Evolutionary conservation across 2,329 filamentous ascomycete species (phyloP), one percentile per base, ranked within the genome.

Genomic region (Fusarium zealandicum): DNA sequence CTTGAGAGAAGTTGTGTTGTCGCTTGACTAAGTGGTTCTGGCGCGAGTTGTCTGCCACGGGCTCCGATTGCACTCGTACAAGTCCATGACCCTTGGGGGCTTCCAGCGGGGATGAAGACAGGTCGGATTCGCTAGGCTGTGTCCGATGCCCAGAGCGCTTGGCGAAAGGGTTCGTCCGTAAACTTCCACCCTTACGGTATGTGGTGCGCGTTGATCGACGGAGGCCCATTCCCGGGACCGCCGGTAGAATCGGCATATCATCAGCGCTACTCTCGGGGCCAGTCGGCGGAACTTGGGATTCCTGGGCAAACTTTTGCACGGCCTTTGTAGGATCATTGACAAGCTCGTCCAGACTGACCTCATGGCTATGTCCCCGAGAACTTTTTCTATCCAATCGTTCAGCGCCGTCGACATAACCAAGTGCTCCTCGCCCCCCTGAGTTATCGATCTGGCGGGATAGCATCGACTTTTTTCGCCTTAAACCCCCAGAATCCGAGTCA

Each of bases 381-480:
- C 84, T 83, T 70, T 92, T 88, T 63, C 89, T 82, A 67, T 90
- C 89, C 52, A 96, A 75, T 57, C 86, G 82, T 54, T 96, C 93
- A 13, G 92, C 90, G 16, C 92, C 93, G 76, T 97, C 92, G 57
- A 89, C 81, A 70, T 95, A 96, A 32, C 85, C 87, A 31, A 85
- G 81, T 14, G 76, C 80, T 18, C 77, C 80, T 54, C 76, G 76
- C 0, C 82, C 82, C 8, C 82, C 81, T 5, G 86, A 85, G 61
- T 85, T 90, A 64, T 96, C 90, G 54, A 99, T 90, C 72, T 98
- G 93, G 52, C 89, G 85, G 6, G 93, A 98, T 5, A 99, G 80
- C 90, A 96, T 97, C 0, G 93, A 98, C 75, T 95, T 96, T 75
- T 96, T 96, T 66, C 95, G 85, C 64, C 87, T 83, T 59, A 98